Conservation (phyloP, 2,329 filamentous ascomycete genomes). For the Allantophomopsis lycopodina region DNA sequence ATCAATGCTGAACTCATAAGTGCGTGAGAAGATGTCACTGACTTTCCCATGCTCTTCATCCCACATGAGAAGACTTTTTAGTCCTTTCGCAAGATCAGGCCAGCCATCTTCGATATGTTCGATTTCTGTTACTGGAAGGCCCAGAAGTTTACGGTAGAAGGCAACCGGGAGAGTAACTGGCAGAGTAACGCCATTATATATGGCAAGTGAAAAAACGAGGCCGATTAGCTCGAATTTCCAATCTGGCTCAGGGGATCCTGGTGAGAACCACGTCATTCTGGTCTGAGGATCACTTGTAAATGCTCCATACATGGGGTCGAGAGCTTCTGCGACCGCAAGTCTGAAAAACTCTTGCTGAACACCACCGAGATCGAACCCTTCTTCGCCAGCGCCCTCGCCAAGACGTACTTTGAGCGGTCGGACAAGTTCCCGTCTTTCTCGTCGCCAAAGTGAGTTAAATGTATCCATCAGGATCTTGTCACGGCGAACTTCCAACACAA, state of each 20-base stretch:
- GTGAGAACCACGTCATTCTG: conserved; percentile 77
- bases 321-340: conserved; percentile 63
- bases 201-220: conserved; percentile 72
- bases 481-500: conserved; percentile 57
- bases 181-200: conserved; percentile 87
- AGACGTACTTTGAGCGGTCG: conserved; percentile 81
- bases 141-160: conserved; percentile 70
- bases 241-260: conserved; percentile 65
- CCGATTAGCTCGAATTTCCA: conserved; percentile 90
- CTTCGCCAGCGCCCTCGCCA: conserved; percentile 69
- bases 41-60: conserved; percentile 61
- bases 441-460: conserved; percentile 80
- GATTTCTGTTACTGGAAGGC: conserved; percentile 52
- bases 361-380: conserved; percentile 85
- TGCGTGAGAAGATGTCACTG: conserved; percentile 68
- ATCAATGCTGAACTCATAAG: conserved; percentile 69
- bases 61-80: conserved; percentile 65
- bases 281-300: conserved; percentile 70
- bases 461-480: conserved; percentile 57
- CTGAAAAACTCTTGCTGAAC: conserved; percentile 96
- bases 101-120: conserved; percentile 78
- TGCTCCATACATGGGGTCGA: conserved; percentile 64
- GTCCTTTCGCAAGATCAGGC: conserved; percentile 65
- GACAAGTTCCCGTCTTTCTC: conserved; percentile 68
- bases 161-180: conserved; percentile 80